phyloP scores from a whole-genome alignment of 495 filamentous ascomycete genomes.

The Penicillium simplicissimum region DNA sequence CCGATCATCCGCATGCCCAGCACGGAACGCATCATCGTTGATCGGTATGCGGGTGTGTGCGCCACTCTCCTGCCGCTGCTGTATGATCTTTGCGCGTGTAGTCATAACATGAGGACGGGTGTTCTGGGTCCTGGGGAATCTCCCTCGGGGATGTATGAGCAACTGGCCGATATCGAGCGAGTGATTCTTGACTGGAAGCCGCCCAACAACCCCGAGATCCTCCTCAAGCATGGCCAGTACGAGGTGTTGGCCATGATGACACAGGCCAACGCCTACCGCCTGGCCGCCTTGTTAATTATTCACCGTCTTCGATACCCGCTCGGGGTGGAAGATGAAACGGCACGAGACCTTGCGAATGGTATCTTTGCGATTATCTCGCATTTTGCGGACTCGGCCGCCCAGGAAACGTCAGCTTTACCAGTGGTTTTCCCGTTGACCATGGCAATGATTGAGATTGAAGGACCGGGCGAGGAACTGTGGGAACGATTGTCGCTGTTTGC shows the following conservation, averaged over 20 bases:
- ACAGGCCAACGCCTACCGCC: constrained; percentile 36
- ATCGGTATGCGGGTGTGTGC: constrained; percentile 36
- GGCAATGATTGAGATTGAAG: constrained; percentile 32
- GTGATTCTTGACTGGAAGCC: constrained; percentile 30
- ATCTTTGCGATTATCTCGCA: constrained; percentile 30
- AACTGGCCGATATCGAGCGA: constrained; percentile 27
- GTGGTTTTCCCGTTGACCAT: constrained; percentile 31
- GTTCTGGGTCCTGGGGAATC: constrained; percentile 5
- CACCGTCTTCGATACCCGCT: constrained; percentile 37
- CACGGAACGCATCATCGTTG: constrained; percentile 30
- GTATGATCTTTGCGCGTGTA: constrained; percentile 36
- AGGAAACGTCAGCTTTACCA: constrained; percentile 24
- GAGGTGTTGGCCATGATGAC: constrained; percentile 33
- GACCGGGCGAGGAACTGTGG: constrained; percentile 26
- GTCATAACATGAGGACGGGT: constrained; percentile 22
- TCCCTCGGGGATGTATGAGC: constrained; percentile 14
- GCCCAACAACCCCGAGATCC: constrained; percentile 17
- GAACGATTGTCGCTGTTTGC: constrained; percentile 24
- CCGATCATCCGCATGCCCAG: constrained; percentile 32
- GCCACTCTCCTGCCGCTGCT: constrained; percentile 32
- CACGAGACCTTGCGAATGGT: constrained; percentile 21
- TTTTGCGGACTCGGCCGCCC: constrained; percentile 19
- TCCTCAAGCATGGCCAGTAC: constrained; percentile 19
- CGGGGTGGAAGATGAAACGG: constrained; percentile 25
- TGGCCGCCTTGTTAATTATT: constrained; percentile 32